A percentile compares a stretch with the other conserved stretches of the same genome.
Evolutionary conservation across 2,329 filamentous ascomycete genomes (phyloP).

Genomic region (Cladophialophora immunda): DNA sequence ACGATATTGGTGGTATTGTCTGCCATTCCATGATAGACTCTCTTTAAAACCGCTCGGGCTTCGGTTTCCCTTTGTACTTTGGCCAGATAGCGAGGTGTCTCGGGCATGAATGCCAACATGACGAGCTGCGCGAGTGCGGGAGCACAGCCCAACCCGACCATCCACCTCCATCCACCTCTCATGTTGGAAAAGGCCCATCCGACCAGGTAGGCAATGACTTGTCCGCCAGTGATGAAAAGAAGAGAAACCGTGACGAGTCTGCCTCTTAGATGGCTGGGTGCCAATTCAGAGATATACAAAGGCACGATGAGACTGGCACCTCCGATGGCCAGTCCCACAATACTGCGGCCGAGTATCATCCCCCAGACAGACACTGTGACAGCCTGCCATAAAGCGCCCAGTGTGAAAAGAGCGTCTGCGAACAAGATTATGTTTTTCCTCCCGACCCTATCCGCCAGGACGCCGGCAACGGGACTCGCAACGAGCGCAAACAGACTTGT

Average conservation of each 20-base stretch:
- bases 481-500: conserved; percentile 67
- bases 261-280: conserved; percentile 78
- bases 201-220: conserved; percentile 85
- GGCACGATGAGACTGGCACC: conserved; percentile 78
- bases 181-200: conserved; percentile 77
- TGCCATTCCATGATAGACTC: conserved; percentile 63
- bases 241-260: conserved; percentile 82
- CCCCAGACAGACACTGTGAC: conserved; percentile 51
- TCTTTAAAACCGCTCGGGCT: conserved; percentile 71
- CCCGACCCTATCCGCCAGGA: conserved; percentile 60
- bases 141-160: conserved; percentile 83
- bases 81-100: conserved; percentile 89
- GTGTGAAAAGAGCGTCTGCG: conserved; percentile 56
- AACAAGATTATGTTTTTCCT: conserved; percentile 58
- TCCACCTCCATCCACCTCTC: conserved; percentile 81
- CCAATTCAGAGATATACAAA: conserved; percentile 86
- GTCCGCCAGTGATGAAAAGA: conserved; percentile 85
- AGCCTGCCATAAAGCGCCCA: conserved; percentile 56
- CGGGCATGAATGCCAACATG: conserved; percentile 77
- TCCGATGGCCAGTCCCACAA: conserved; percentile 58
- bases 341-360: conserved; percentile 57
- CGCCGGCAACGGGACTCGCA: conserved; percentile 62
- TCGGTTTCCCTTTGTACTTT: conserved; percentile 68
- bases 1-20: conserved; percentile 58
- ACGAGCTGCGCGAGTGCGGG: conserved; percentile 77